Conservation (phyloP, 106 monocot genomes). For the Dendrobium officinale region DNA sequence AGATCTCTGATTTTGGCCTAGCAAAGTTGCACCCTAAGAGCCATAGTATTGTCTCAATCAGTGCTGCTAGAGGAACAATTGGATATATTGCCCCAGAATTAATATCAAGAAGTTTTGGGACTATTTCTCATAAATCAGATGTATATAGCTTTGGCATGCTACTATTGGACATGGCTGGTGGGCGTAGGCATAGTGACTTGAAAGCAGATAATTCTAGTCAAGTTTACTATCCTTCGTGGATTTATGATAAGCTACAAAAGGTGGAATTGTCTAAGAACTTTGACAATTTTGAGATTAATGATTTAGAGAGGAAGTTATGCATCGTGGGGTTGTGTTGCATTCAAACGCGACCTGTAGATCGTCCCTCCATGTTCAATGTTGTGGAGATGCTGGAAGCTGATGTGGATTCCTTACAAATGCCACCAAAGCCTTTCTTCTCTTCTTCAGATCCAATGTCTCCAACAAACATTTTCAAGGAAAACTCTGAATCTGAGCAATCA, state of each 20-base stretch:
- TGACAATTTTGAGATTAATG: not conserved
- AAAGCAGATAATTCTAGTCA: not conserved
- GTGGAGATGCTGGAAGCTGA: not conserved
- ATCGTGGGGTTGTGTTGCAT: not conserved
- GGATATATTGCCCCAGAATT: conserved; percentile 10
- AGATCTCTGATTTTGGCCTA: conserved; percentile 3
- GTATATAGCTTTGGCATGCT: conserved; percentile 15
- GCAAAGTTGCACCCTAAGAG: conserved; percentile 2
- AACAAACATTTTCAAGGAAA: not conserved
- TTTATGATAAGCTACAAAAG: not conserved
- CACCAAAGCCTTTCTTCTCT: conserved; percentile 7
- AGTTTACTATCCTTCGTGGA: not conserved
- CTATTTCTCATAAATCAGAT: conserved; percentile 12
- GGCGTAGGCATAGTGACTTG: not conserved
- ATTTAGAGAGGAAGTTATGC: too few species aligned
- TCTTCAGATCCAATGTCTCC: not conserved
- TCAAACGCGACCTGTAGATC: not conserved
- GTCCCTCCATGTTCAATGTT: conserved; percentile 3
- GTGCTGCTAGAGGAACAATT: conserved; percentile 3
- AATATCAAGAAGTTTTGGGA: conserved; percentile 7
- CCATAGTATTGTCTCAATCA: not conserved
- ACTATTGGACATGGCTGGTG: conserved; percentile 11
- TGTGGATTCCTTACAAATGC: not conserved
- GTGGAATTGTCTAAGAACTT: not conserved
- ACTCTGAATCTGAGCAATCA: too few species aligned